Evolutionary conservation across 2,329 filamentous ascomycete species (phyloP), one percentile per base, ranked within the genome.

Genomic region (Dactylonectria estremocensis): DNA sequence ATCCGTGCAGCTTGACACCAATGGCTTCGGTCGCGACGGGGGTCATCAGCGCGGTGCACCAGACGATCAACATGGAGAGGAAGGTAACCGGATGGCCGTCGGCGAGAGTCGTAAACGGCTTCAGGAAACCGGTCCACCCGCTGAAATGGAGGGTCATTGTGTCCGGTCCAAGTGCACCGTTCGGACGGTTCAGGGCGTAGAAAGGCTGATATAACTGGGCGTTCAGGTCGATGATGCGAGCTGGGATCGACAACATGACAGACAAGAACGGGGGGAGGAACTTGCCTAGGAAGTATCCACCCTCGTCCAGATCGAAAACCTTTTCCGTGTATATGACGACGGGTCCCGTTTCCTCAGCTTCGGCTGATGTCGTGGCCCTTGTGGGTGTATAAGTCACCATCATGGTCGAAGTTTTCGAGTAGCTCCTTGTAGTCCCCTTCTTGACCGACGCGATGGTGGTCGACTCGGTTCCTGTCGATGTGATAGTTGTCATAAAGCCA

Each of bases 171-270:
- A 74, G 61, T 0, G 81, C 82, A 3, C 85, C 85, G 5, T 77
- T 72, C 0, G 76, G 69, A 7, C 71, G 76, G n/a, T 81, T 79
- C 31, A 88, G 75, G 4, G 82, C 79, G 61, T 83, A 81, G 69
- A 86, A 86, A 3, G 84, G 84, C 62, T 83, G 82, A 56, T 83
- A 83, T 1, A 83, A 74, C 62, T 83, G 83, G 4, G 79, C 82
- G 66, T 83, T 83, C 66, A 80, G 74, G 69, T 84, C 82, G 69
- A 85, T 78, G 37, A 85, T 78, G n/a, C 83, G 80, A 6, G 84
- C 79, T 1, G 83, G 81, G 10, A 84, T 81, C 13, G 80, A 78
- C 5, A 84, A 74, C 20, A 81, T 61, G 2, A 85, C 79, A 10
- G 82, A 79, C 0, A 84, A 54, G 3, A 85, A 76, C 0, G 82